Evolutionary conservation across 371 early-diverging fungal species (phyloP), one percentile per base, ranked within the genome.

Genomic region (Mortierella sp.): DNA sequence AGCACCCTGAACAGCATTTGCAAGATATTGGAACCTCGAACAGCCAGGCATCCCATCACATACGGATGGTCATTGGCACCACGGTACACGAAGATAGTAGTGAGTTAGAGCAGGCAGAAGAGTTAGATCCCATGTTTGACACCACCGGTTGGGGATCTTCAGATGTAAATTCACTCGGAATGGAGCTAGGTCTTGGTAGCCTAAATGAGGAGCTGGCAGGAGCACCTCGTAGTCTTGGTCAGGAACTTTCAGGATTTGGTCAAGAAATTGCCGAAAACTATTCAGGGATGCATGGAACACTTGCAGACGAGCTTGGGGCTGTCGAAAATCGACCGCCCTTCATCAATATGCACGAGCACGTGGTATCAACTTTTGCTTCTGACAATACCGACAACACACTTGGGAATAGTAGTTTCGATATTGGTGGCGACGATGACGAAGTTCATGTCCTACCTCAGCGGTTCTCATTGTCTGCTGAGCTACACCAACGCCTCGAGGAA

Each of bases 401-500:
- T 13, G 73, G 56, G 5, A 53, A 64, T 3, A 31, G 13, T 22
- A 23, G 15, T 22, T 19, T 49, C 51, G 42, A 13, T 26, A 10
- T 26, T 35, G 26, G 43, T 26, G 47, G 64, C 19, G 23, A 65
- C 5, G 23, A 47, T 12, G 53, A 57, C 0, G 34, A 61, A 6
- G 22, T 32, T 22, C 8, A 60, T 19, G 26, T 37, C 7, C 23
- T 59, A 13, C 69, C 62, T 22, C 79, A 72, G n/a, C 65, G 73
- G 17, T 23, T 66, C 29, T 78, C 79, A 2, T 61, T 78, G 26
- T 68, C 79, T 22, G 69, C 70, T 10, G 79, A 78, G 13, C 70
- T 78, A 10, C 75, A 71, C 34, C 70, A 74, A 45, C 64, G 67
- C 10, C 65, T 80, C 26, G 81, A 75, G 37, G 75, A 70, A 23